These are phyloP conservation scores for Fimicolochytrium jonesii DNA, from an alignment of 192 early-diverging fungal species.

Conservation along the genomic window DNA sequence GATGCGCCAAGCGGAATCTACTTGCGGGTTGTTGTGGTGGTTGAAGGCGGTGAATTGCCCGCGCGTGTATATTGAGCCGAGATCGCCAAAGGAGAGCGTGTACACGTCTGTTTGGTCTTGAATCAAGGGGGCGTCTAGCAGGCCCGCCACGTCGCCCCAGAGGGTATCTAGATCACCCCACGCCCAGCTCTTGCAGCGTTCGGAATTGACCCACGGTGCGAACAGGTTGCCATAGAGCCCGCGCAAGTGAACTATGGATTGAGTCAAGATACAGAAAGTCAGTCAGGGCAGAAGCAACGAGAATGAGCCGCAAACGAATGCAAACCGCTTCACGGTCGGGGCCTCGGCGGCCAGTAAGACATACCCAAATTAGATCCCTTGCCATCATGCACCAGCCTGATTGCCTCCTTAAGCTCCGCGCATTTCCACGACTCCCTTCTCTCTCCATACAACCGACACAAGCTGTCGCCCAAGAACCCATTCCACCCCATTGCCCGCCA, in stretches of 20 bases:
- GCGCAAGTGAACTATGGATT: neutral
- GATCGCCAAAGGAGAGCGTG: constrained; percentile 2
- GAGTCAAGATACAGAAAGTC: neutral
- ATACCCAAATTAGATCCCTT: neutral
- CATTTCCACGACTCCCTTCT: neutral
- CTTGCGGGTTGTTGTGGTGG: neutral
- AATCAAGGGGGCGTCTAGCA: constrained; percentile 1
- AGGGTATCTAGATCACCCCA: constrained; percentile 19
- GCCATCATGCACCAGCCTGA: neutral
- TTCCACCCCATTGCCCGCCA: neutral
- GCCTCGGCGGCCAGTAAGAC: too few species aligned
- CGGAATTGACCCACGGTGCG: constrained; percentile 4
- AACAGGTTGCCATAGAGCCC: constrained; percentile 13
- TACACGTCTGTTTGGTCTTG: constrained; percentile 2
- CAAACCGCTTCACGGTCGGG: too few species aligned
- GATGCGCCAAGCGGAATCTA: constrained; percentile 4
- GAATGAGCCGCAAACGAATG: too few species aligned
- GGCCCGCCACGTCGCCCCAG: neutral
- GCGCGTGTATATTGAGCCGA: constrained; percentile 9
- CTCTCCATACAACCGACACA: constrained; percentile 2
- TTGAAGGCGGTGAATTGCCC: constrained; percentile 16
- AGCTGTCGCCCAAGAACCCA: neutral
- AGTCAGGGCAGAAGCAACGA: too few species aligned
- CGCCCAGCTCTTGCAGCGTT: constrained; percentile 5
- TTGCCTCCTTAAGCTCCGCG: neutral